These are phyloP conservation scores for Mitragyna speciosa DNA, from an alignment of 257 asterid genomes.

Conservation along the genomic window DNA sequence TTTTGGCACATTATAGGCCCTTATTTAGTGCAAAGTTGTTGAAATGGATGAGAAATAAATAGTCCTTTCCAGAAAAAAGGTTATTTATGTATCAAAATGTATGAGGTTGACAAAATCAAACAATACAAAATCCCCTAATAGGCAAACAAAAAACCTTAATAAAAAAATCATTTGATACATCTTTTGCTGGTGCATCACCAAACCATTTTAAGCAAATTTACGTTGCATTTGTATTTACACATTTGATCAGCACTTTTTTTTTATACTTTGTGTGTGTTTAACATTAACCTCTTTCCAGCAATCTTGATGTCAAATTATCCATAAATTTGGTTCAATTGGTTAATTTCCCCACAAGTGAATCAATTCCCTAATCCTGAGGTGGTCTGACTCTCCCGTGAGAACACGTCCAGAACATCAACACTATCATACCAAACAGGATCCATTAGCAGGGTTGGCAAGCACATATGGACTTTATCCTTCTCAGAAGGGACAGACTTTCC, in stretches of 20 bases:
- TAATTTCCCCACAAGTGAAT: background rate
- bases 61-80: background rate
- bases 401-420: constrained; percentile 1
- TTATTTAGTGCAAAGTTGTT: background rate
- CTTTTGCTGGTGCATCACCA: too few relatives aligned
- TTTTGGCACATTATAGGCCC: background rate
- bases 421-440: constrained; percentile 1
- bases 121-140: background rate
- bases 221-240: too few relatives aligned
- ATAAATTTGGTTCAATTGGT: background rate
- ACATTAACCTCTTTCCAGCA: too few relatives aligned
- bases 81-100: background rate
- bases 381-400: background rate
- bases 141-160: too few relatives aligned
- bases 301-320: background rate
- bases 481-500: background rate
- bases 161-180: background rate
- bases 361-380: constrained; percentile 1
- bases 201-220: too few relatives aligned
- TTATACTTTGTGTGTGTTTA: too few relatives aligned
- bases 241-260: too few relatives aligned
- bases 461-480: background rate
- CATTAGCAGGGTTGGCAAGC: background rate
- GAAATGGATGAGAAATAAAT: background rate
- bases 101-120: background rate